Evolutionary conservation across 2,329 filamentous ascomycete genomes (phyloP), one percentile per base, ranked within the genome.

Genomic region (Ceratocystis alfenasii): DNA sequence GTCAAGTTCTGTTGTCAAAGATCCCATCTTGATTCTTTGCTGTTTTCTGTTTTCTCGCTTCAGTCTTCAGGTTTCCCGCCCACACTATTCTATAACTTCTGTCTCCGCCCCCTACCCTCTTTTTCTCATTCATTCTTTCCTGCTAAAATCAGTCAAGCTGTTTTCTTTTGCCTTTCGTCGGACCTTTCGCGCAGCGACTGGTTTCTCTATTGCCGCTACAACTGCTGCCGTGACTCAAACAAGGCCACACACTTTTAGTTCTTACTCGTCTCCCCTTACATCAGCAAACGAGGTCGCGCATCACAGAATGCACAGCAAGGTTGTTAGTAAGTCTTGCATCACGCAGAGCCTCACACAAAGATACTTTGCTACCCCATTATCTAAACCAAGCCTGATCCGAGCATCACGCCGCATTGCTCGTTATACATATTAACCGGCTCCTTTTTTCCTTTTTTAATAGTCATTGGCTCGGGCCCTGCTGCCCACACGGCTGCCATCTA

Each of bases 401-500:
- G 44, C n/a, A 22, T 15, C 44, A 5, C 6, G 15, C 10, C 6
- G 28, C 25, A 41, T 61, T 28, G 10, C 7, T 64, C 17, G 12
- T 12, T 48, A 15, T 28, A 28, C 41, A 28, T 64, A 48, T 48
- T 64, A 50, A 64, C 46, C 30, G 7, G 8, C 25, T 33, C 46
- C 44, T 53, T 48, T 60, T 61, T 62, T 15, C 60, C 57, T 33
- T 8, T 5, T 20, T 48, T 22, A 69, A n/a, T 67, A 86, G 83
- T 91, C 74, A 88, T 90, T 78, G 92, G 94, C 80, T 99, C 94
- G 69, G 94, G 94, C 80, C 94, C 94, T 69, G 94, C 92, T 71
- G 94, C 92, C 77, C 94, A 99, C 80, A 99, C 94, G 60, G 94
- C 94, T 69, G 94, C 94, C 76, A 86, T 99, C 75, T 99, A 99